phyloP scores from a whole-genome alignment of 1,139 yeast species.

The Debaryomycetaceae sp. region DNA sequence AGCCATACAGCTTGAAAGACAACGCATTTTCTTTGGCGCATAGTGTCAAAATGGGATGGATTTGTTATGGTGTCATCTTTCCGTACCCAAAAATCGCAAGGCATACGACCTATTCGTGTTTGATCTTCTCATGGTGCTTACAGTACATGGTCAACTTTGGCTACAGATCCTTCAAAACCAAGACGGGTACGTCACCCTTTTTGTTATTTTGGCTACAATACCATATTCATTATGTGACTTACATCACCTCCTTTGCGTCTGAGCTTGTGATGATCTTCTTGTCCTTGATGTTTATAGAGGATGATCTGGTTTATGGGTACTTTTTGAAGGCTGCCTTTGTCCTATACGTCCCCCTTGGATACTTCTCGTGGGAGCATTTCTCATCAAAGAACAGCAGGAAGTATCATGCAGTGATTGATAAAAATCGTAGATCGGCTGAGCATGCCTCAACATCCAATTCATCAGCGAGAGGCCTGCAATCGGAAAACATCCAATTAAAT shows the following conservation, averaged over 20 bases:
- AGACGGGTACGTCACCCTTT: conserved; percentile 33
- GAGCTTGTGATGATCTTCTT: conserved; percentile 55
- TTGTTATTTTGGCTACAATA: conserved; percentile 39
- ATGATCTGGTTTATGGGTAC: conserved; percentile 25
- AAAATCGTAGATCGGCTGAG: conserved; percentile 5
- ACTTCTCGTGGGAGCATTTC: conserved; percentile 34
- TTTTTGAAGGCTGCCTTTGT: conserved; percentile 25
- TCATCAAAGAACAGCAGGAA: conserved; percentile 17
- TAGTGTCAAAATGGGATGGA: conserved; percentile 35
- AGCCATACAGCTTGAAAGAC: conserved; percentile 4
- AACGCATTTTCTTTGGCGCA: conserved; percentile 30
- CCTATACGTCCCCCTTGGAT: conserved; percentile 35
- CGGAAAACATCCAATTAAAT: background rate
- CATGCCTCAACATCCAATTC: background rate
- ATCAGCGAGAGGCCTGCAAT: background rate
- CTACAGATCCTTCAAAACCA: conserved; percentile 46
- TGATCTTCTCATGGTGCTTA: conserved; percentile 45
- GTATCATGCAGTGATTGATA: conserved; percentile 22
- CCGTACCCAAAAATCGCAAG: conserved; percentile 49
- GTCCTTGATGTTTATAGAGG: conserved; percentile 43
- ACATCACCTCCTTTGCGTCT: conserved; percentile 44
- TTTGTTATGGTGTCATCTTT: conserved; percentile 44
- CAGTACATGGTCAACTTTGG: conserved; percentile 40
- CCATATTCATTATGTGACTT: conserved; percentile 36
- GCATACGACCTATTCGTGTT: conserved; percentile 45